Percentiles rank a stretch among this genome's conserved stretches.
phyloP scores from a whole-genome alignment of 2,329 filamentous ascomycete genomes.

The Epichloe sibirici region DNA sequence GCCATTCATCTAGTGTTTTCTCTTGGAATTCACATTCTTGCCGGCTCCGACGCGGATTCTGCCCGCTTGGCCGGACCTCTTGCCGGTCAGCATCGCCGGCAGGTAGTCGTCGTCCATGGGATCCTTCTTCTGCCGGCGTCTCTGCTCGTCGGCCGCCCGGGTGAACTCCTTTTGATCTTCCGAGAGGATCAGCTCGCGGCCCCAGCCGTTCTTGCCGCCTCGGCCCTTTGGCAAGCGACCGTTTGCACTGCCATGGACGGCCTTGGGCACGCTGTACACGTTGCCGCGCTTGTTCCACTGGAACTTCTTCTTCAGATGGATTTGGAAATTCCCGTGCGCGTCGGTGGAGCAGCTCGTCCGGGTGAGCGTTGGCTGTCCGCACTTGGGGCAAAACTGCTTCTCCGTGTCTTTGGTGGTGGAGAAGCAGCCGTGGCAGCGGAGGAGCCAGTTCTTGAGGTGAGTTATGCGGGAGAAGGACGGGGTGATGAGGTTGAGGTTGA shows the following conservation, averaged over 20 bases:
- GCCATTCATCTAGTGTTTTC: slow-evolving; percentile 30
- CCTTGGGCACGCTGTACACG: slow-evolving; percentile 85
- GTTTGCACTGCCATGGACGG: slow-evolving; percentile 66
- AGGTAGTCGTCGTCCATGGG: slow-evolving; percentile 93
- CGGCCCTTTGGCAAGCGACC: slow-evolving; percentile 57
- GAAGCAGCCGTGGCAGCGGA: slow-evolving; percentile 93
- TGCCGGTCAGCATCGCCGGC: slow-evolving; percentile 71
- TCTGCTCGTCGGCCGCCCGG: slow-evolving; percentile 49
- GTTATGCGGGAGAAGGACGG: slow-evolving; percentile 68
- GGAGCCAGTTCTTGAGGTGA: slow-evolving; percentile 75
- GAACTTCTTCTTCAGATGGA: slow-evolving; percentile 89
- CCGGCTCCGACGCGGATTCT: slow-evolving; percentile 75
- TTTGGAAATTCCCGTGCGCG: slow-evolving; percentile 62
- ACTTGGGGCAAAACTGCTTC: slow-evolving; percentile 86
- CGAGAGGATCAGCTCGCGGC: slow-evolving; percentile 66
- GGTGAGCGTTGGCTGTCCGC: slow-evolving; percentile 76
- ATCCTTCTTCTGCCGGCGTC: slow-evolving; percentile 59
- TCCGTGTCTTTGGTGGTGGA: slow-evolving; percentile 68
- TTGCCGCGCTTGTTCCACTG: slow-evolving; percentile 93
- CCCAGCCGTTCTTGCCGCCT: slow-evolving; percentile 82
- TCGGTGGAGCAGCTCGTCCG: slow-evolving; percentile 80
- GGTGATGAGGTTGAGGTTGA: slow-evolving; percentile 84
- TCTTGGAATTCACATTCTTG: slow-evolving; percentile 71
- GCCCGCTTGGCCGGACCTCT: slow-evolving; percentile 51
- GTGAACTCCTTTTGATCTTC: slow-evolving; percentile 95